Evolutionary conservation across 2,329 filamentous ascomycete species (phyloP), one percentile per base, ranked within the genome.

Genomic region (Diaporthe humulicola): DNA sequence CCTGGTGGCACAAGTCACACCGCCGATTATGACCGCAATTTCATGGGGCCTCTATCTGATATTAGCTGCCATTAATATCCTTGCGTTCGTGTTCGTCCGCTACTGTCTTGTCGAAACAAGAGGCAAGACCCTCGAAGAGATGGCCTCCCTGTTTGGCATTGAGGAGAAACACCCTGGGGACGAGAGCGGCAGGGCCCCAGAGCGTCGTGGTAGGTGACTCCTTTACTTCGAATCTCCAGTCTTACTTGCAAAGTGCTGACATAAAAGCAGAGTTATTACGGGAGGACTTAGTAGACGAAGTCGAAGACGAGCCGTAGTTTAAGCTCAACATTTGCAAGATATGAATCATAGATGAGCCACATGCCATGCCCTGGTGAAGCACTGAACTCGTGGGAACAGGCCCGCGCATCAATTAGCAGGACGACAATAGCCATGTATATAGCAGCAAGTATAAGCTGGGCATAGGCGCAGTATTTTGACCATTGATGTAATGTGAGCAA

Each of bases 21-120:
- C 77, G 54, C 80, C 79, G 17, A 80, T 81, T 22, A 78, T 78
- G 58, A 78, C 75, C 19, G 76, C 79, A 15, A 79, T 77, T 22
- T 79, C 78, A 4, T 81, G 79, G 57, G 79, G 80, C 2, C 77
- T 81, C 3, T 81, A 81, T 50, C 69, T 80, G 36, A 56, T 81
- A 45, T 77, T 80, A 57, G 79, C 78, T 22, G 75, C 78, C 22
- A 79, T 79, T 28, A 81, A 80, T 42, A 70, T 81, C 12, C 28
- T 80, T 14, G 80, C 79, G 1, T 80, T 81, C 50, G 45, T 80
- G 17, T 81, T 81, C 48, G 78, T 81, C 14, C 78, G 78, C 15
- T 81, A 78, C 48, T 77, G 74, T 33, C 76, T 81, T 15, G 78
- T 79, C 2, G 78, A 79, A 72, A 79, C 78, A 19, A 77, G 73